Evolutionary conservation across 441 rosid genomes (phyloP).

Genomic region (Arabidopsis lyrata): DNA sequence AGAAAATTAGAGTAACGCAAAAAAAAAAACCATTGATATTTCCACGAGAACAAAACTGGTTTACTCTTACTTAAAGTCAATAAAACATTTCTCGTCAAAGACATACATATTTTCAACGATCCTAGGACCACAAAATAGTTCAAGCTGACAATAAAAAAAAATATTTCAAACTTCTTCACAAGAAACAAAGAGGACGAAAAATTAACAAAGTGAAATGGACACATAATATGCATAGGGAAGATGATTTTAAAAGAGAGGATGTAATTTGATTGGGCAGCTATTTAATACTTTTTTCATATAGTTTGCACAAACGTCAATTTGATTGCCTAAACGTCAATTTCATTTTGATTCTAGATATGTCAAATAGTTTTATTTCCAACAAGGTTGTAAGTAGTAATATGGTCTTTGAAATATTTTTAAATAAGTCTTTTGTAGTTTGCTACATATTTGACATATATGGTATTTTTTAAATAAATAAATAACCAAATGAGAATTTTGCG

Average conservation of each 20-base stretch:
- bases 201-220: not conserved
- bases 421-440: not conserved
- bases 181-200: slow-evolving; percentile 17
- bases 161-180: slow-evolving; percentile 8
- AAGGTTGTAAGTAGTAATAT: not conserved
- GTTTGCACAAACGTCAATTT: no score
- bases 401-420: slow-evolving; percentile 2
- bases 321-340: not conserved
- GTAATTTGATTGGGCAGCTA: slow-evolving; percentile 35
- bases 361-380: not conserved
- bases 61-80: slow-evolving; percentile 30
- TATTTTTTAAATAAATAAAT: no score
- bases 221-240: not conserved
- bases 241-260: not conserved
- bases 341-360: slow-evolving; percentile 4
- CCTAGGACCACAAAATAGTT: slow-evolving; percentile 30
- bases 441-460: not conserved
- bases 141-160: not conserved
- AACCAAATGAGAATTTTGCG: no score
- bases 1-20: slow-evolving; percentile 7
- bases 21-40: not conserved
- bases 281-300: not conserved
- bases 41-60: not conserved
- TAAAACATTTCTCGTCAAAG: slow-evolving; percentile 19
- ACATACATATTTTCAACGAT: slow-evolving; percentile 8